Percentiles rank a stretch among this genome's conserved stretches.
Conservation (phyloP, 805 yeast genomes). For the Kuraishia ogatae region DNA sequence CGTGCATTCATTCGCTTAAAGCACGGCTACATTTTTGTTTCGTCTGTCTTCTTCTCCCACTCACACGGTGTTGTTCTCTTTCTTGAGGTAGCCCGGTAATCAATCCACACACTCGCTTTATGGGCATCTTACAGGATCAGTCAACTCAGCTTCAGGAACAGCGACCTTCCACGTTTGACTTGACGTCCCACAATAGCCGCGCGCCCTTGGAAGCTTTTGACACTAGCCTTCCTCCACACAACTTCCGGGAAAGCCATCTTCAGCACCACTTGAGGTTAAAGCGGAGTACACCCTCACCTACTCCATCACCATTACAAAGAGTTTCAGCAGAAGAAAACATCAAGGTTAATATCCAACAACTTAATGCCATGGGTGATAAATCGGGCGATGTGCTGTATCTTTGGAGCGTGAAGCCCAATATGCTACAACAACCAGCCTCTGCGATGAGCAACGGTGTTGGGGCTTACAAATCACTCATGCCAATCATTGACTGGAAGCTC, state of each 20-base stretch:
- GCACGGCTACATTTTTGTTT: neutral
- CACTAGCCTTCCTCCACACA: neutral
- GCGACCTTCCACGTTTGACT: neutral
- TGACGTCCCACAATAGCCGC: neutral
- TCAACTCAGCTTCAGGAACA: neutral
- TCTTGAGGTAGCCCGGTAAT: neutral
- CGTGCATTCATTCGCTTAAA: neutral
- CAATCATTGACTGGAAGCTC: slow-evolving; percentile 20
- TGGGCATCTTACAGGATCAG: neutral
- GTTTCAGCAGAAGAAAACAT: neutral
- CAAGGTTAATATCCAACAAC: neutral
- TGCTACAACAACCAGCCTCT: neutral
- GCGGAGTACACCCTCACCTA: neutral
- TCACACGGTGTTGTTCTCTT: neutral
- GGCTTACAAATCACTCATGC: slow-evolving; percentile 7
- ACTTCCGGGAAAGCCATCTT: neutral
- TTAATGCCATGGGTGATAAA: neutral
- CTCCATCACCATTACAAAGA: neutral
- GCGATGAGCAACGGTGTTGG: neutral
- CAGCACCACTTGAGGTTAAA: neutral
- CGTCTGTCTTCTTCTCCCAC: neutral
- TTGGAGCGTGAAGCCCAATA: neutral
- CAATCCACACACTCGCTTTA: neutral
- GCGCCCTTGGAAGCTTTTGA: neutral
- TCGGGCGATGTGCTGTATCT: neutral